These are phyloP conservation scores for Spatholobus suberectus DNA, from an alignment of 306 rosid genomes.

Conservation along the genomic window DNA sequence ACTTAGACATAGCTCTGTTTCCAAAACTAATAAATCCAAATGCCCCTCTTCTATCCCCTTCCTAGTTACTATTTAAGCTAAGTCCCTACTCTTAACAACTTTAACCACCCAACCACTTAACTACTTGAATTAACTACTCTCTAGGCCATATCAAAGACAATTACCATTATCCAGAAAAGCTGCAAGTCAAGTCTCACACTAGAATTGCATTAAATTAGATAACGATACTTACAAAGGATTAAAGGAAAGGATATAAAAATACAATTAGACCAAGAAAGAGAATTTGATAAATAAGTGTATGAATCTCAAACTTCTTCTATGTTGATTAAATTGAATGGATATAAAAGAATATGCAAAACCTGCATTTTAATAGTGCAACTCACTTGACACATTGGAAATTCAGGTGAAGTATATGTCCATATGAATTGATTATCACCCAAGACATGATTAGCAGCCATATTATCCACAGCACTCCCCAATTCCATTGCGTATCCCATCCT, in stretches of 20 bases:
- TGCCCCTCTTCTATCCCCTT: not conserved
- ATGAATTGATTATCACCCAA: conserved; percentile 36
- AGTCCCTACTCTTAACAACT: not conserved
- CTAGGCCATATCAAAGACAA: not conserved
- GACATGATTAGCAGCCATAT: not conserved
- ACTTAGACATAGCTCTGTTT: not conserved
- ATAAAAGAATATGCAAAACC: conserved; percentile 32
- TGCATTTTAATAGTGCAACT: conserved; percentile 26
- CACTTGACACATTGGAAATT: conserved; percentile 72
- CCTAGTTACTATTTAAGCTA: conserved; percentile 4
- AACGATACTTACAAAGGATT: not conserved
- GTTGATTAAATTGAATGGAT: not conserved
- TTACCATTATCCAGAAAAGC: not conserved
- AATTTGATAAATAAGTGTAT: not conserved
- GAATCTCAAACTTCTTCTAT: conserved; percentile 1
- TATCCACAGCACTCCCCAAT: not conserved
- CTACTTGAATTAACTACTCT: conserved; percentile 1
- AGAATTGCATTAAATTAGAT: conserved; percentile 7
- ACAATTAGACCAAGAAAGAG: not conserved
- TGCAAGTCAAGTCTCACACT: not conserved
- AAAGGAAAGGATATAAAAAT: not conserved
- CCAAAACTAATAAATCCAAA: not conserved
- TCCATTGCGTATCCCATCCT: conserved; percentile 46
- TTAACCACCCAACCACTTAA: not conserved
- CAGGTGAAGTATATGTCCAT: conserved; percentile 74